Base-by-base conservation (phyloP, 805 yeast species). In the Candida loeiensis region DNA sequence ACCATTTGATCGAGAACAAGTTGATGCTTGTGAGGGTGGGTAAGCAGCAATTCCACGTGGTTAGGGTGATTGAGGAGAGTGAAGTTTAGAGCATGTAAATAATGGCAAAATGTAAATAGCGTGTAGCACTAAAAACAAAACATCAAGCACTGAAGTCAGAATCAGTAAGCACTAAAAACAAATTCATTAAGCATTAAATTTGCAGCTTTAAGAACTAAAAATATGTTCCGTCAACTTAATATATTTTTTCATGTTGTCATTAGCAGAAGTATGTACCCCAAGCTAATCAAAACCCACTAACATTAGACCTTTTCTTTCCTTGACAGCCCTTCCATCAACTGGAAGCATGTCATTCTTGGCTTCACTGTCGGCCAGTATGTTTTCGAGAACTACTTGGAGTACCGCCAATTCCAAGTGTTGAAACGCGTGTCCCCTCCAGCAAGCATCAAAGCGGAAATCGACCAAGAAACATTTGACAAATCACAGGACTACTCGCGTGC, bases 401-500 rank as follows among this genome's bases (percentile, higher is more conserved):
- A 72, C 48, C 82, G 97, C 53, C 98, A 93, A 60, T 85, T 83
- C 58, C 73, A 70, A 49, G 82, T 81, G 6, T 71, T 85, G 48
- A 63, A 73, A 37, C 64, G 72, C 43, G 69, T 51, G 5, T 41
- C 72, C 27, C 78, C 87, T 16, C 96, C 96, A n/a, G 65, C 64
- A 9, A 74, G 81, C n/a, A 66, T 89, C 45, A 74, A 77, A 46
- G 77, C 74, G 27, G 82, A 82, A 45, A 78, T 90, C 39, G 80
- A 83, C 38, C 71, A 76, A 29, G 85, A 83, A 39, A 85, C 91
- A 5, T 85, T 85, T 50, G 69, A 71, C 41, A 84, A 87, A 58
- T 77, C 95, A 1, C 88, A 85, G 54, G 76, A 73, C 20, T 93
- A 91, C 59, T 79, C 91, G 2, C 66, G 82, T 20, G 85, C 96